Conservation (phyloP, 2,329 filamentous ascomycete genomes). For the Alternaria sp. region DNA sequence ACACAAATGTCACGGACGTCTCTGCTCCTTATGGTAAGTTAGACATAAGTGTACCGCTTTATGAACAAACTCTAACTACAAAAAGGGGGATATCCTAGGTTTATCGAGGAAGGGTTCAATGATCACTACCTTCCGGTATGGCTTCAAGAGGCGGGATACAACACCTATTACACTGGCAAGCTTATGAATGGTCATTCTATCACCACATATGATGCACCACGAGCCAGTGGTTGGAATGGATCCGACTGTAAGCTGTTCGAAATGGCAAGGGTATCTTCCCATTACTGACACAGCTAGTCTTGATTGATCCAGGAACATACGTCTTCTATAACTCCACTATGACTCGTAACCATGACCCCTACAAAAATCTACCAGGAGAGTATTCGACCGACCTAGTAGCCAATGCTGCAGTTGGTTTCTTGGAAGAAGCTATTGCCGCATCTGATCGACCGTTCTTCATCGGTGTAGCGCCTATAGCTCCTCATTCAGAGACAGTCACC, state of each 20-base stretch:
- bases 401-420: constrained; percentile 66
- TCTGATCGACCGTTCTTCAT: constrained; percentile 72
- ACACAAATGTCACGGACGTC: constrained; percentile 73
- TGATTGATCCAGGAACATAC: constrained; percentile 74
- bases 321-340: constrained; percentile 72
- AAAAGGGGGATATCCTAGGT: constrained; percentile 69
- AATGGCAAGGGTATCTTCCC: too few relatives aligned
- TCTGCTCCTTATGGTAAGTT: constrained; percentile 62
- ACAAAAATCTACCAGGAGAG: constrained; percentile 64
- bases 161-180: constrained; percentile 78
- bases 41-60: accelerated
- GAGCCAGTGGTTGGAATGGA: constrained; percentile 66
- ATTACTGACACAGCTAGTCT: constrained; percentile 20
- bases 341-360: constrained; percentile 66
- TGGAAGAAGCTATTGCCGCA: constrained; percentile 65
- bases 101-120: constrained; percentile 71
- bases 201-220: constrained; percentile 68
- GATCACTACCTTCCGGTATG: constrained; percentile 74
- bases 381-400: constrained; percentile 69
- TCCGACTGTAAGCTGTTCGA: constrained; percentile 50
- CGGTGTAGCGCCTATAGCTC: constrained; percentile 70
- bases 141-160: constrained; percentile 74
- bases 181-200: constrained; percentile 72
- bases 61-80: constrained; percentile 3
- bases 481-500: constrained; percentile 58